phyloP scores from a whole-genome alignment of 2,329 filamentous ascomycete genomes.

The Fusarium lyarnte region DNA sequence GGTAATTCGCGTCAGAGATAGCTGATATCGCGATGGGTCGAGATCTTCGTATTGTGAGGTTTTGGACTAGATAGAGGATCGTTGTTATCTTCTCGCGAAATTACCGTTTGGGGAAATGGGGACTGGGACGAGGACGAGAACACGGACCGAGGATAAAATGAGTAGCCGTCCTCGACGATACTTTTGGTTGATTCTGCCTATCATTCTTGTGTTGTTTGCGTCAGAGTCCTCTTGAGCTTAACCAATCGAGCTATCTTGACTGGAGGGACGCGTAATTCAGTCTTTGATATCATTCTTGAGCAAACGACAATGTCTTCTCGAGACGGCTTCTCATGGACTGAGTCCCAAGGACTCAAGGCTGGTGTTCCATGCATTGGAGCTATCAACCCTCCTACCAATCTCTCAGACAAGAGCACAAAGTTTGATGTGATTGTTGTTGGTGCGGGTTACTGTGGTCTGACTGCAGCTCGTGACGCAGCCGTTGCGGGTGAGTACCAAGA shows the following conservation, averaged over 20 bases:
- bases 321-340: constrained; percentile 47
- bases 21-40: not conserved
- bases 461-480: constrained; percentile 43
- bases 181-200: not conserved
- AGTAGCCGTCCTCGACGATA: constrained; percentile 12
- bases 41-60: not conserved
- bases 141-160: constrained; percentile 20
- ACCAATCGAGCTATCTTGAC: accelerated
- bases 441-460: constrained; percentile 46
- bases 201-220: not conserved
- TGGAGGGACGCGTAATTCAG: not conserved
- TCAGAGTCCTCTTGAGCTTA: not conserved
- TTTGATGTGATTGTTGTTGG: constrained; percentile 47
- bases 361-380: constrained; percentile 46
- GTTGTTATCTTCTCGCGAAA: not conserved
- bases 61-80: not conserved
- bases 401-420: constrained; percentile 2
- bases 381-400: constrained; percentile 41
- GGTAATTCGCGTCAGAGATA: not conserved
- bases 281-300: not conserved
- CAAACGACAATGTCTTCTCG: constrained; percentile 38
- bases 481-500: constrained; percentile 32
- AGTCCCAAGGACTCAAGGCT: constrained; percentile 41
- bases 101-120: not conserved
- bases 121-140: not conserved